Evolutionary conservation across 116 monocot genomes (phyloP), one percentile per base, ranked within the genome.

Genomic region (Cymodocea nodosa): DNA sequence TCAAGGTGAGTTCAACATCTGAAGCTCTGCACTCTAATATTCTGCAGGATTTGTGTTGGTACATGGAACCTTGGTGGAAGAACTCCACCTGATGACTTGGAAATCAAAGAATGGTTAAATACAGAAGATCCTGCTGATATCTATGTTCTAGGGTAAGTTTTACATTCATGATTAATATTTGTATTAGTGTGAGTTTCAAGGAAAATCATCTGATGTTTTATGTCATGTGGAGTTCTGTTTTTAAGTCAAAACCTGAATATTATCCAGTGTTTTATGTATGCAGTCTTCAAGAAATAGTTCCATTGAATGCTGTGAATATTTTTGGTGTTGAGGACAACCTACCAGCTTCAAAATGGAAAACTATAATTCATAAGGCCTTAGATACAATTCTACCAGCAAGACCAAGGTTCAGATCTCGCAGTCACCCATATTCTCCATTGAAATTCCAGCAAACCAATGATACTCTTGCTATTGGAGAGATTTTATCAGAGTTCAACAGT

Each of bases 241-340:
- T 2, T 17, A 54, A 19, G 15, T 18, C n/a, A 19, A n/a, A 24
- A 24, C 25, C 59, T 59, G 59, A 16, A 59, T 59, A 52, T 17
- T n/a, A 18, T 23, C 35, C 35, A 35, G 15, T 35, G 35, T 13
- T 60, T 64, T 50, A 13, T 15, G 13, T 51, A 64, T 81, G 37
- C 78, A 97, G 97, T 23, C 70, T 97, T 76, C 97, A 97, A 76
- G 97, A 97, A 75, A 80, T 97, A 69, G 84, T 91, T 68, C 91
- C 97, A 55, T 63, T 97, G 71, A 97, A 88, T 84, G 84, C 88
- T 62, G 85, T 87, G 18, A 97, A 97, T 56, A 80, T 97, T 19
- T 82, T 97, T 60, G 91, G 91, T 23, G 79, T 83, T 53, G 91
- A 97, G 67, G 91, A 97, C 60, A 73, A 58, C 68, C 73, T 85